These are phyloP conservation scores for Phalaenopsis hybrid DNA, from an alignment of 116 monocot species.

Conservation along the genomic window DNA sequence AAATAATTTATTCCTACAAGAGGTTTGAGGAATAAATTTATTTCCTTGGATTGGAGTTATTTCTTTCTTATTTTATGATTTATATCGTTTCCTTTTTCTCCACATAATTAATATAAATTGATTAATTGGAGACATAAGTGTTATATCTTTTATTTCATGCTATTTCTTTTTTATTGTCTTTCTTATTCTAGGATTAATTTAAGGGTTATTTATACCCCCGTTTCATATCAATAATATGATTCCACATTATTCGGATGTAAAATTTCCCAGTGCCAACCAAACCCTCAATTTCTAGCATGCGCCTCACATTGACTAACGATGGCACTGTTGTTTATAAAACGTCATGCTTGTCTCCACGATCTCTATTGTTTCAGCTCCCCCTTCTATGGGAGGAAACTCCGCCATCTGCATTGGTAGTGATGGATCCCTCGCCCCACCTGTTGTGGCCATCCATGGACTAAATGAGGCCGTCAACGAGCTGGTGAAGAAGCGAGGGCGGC, in stretches of 20 bases:
- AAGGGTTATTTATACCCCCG: no score
- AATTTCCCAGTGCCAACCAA: conserved; percentile 33
- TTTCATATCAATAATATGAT: no score
- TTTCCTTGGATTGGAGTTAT: no score
- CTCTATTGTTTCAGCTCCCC: conserved; percentile 8
- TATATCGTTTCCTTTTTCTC: no score
- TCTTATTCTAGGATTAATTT: no score
- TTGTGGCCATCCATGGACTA: conserved; percentile 12
- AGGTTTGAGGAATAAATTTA: no score
- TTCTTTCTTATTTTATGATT: no score
- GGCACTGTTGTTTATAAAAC: conserved; percentile 75
- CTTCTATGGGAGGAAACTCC: conserved; percentile 1
- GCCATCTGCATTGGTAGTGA: not conserved
- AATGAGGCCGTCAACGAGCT: conserved; percentile 32
- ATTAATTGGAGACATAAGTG: no score
- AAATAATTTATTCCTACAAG: no score
- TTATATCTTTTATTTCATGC: no score
- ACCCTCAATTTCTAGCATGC: conserved; percentile 57
- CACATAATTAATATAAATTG: no score
- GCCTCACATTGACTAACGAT: conserved; percentile 56
- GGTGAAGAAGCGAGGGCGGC: conserved; percentile 75
- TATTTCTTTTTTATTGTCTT: no score
- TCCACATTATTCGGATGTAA: conserved; percentile 25
- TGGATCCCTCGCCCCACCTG: not conserved
- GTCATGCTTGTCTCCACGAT: not conserved